Evolutionary conservation across 805 yeast species (phyloP).

Genomic region (Myxozyma sirexii): DNA sequence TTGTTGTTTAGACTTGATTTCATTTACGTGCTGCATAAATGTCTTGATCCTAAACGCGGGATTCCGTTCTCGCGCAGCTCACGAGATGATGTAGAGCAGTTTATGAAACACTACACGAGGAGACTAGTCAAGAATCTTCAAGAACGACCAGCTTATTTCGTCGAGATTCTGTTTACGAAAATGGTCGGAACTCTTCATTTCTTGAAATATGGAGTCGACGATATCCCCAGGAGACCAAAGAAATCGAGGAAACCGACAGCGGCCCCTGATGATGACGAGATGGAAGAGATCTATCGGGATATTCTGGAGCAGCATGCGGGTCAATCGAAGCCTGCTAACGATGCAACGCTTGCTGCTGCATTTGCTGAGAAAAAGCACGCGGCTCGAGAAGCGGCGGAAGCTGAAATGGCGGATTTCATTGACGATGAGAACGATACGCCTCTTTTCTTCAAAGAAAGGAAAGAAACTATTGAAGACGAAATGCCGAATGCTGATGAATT

Average conservation of each 20-base stretch:
- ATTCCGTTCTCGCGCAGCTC: slow-evolving; percentile 49
- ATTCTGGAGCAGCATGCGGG: neutral
- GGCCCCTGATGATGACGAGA: neutral
- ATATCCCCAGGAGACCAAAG: neutral
- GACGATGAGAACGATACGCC: slow-evolving; percentile 6
- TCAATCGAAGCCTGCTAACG: neutral
- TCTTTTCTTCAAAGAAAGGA: neutral
- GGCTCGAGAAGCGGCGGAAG: neutral
- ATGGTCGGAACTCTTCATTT: slow-evolving; percentile 53
- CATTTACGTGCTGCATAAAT: slow-evolving; percentile 57
- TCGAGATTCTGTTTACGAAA: slow-evolving; percentile 70
- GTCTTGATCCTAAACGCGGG: slow-evolving; percentile 53
- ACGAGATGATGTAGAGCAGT: slow-evolving; percentile 63
- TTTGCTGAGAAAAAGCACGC: neutral
- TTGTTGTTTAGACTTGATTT: slow-evolving; percentile 72
- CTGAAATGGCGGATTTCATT: slow-evolving; percentile 13
- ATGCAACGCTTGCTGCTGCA: neutral
- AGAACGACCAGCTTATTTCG: slow-evolving; percentile 56
- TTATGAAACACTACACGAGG: slow-evolving; percentile 66
- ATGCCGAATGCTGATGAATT: neutral
- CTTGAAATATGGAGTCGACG: slow-evolving; percentile 61
- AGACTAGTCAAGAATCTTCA: slow-evolving; percentile 53
- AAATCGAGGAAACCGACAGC: neutral
- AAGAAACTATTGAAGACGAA: neutral
- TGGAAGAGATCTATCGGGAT: slow-evolving; percentile 1